phyloP scores from a whole-genome alignment of 1,284 basidiomycete species.

The Sphagnurus paluster region DNA sequence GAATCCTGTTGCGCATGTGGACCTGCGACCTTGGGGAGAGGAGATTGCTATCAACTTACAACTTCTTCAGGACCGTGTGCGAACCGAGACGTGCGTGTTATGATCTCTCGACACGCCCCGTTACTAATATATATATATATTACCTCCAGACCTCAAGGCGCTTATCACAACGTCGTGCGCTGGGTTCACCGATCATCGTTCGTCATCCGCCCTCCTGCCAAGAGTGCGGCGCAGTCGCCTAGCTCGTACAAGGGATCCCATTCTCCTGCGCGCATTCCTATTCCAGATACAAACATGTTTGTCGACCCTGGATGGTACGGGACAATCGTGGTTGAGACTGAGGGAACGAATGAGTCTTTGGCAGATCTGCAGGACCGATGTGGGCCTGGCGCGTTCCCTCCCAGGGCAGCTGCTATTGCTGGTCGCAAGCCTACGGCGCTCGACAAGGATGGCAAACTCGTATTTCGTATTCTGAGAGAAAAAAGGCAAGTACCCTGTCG shows the following conservation, averaged over 20 bases:
- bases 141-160: conserved; percentile 64
- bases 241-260: conserved; percentile 16
- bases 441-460: conserved; percentile 50
- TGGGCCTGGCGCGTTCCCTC: conserved; percentile 62
- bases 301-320: conserved; percentile 81
- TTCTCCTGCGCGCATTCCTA: conserved; percentile 39
- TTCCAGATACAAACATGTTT: conserved; percentile 52
- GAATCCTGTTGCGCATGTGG: conserved; percentile 73
- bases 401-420: conserved; percentile 39
- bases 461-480: conserved; percentile 73
- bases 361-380: conserved; percentile 76
- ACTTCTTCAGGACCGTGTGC: conserved; percentile 73
- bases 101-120: neutral
- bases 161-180: conserved; percentile 73
- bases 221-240: conserved; percentile 24
- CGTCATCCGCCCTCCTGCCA: conserved; percentile 47
- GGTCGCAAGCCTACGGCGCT: conserved; percentile 31
- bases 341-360: conserved; percentile 80
- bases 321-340: conserved; percentile 74
- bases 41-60: conserved; percentile 74
- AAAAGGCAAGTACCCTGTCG: conserved; percentile 67
- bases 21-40: conserved; percentile 72
- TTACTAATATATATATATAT: conserved; percentile 12
- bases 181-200: conserved; percentile 82
- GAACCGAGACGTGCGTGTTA: conserved; percentile 71